These are phyloP conservation scores for Mrakia frigida DNA, from an alignment of 768 basidiomycete genomes.

Conservation along the genomic window DNA sequence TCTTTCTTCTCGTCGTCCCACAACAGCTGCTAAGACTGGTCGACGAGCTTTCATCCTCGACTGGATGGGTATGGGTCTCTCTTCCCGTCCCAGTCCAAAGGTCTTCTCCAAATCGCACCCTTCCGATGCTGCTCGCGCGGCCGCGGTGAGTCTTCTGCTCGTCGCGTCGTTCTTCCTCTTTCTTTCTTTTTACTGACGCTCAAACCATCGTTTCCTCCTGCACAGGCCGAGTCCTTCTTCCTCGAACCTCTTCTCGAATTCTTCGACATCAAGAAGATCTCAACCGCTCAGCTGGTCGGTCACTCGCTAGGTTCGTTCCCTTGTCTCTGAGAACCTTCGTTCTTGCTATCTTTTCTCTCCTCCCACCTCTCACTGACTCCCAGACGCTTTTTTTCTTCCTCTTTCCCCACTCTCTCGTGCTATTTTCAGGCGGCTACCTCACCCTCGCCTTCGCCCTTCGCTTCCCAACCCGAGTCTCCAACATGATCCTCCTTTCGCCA, in stretches of 20 bases:
- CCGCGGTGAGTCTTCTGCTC: not conserved
- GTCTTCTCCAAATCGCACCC: not conserved
- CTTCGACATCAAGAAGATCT: conserved; percentile 11
- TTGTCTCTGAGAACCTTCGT: no score
- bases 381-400: no score
- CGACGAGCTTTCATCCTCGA: conserved; percentile 26
- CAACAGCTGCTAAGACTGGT: not conserved
- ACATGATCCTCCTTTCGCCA: conserved; percentile 22
- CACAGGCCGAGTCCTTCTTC: conserved; percentile 31
- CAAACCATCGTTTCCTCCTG: not conserved
- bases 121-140: not conserved
- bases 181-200: not conserved
- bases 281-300: conserved; percentile 12
- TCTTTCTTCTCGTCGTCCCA: not conserved
- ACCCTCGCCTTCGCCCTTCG: conserved; percentile 15
- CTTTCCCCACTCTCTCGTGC: no score
- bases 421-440: conserved; percentile 17
- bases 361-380: no score
- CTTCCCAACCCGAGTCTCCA: not conserved
- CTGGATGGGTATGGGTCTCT: conserved; percentile 19
- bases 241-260: conserved; percentile 22
- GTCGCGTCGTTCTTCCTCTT: not conserved
- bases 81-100: conserved; percentile 5
- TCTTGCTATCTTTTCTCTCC: no score
- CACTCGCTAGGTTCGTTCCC: conserved; percentile 19